Percentiles rank a stretch among this genome's conserved stretches.
Evolutionary conservation across 2,329 filamentous ascomycete genomes (phyloP).

Genomic region (Pestalotiopsis fici): DNA sequence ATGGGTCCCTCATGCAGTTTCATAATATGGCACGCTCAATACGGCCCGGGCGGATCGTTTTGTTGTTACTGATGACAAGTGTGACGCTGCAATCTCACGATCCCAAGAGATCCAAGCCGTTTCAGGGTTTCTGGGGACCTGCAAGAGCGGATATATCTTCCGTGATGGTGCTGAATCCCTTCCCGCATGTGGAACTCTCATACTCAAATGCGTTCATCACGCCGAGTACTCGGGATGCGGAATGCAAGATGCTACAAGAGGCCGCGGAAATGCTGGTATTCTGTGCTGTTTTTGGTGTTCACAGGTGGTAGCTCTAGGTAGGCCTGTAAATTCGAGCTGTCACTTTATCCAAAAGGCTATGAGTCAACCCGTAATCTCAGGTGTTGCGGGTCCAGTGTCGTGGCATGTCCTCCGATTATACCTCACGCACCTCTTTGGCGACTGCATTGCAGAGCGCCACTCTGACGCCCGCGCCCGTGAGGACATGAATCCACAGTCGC

Average conservation of each 20-base stretch:
- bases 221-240: neutral
- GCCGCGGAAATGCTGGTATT: neutral
- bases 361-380: neutral
- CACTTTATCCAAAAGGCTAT: neutral
- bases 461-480: constrained; percentile 79
- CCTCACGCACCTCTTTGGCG: constrained; percentile 50
- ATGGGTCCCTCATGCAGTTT: neutral
- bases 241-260: neutral
- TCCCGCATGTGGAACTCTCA: neutral
- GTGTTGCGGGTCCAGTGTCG: neutral
- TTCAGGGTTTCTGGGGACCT: constrained; percentile 3
- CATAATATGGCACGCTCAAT: neutral
- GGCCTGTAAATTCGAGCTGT: neutral
- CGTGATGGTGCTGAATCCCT: neutral
- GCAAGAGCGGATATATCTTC: neutral
- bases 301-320: no score
- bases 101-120: constrained; percentile 9
- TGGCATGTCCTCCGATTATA: constrained; percentile 16
- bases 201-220: neutral
- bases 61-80: neutral
- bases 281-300: neutral
- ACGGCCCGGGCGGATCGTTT: neutral
- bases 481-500: constrained; percentile 92
- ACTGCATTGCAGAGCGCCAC: constrained; percentile 78
- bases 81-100: neutral